phyloP scores from a whole-genome alignment of 257 asterid genomes.

The Solanum chiquidenum region DNA sequence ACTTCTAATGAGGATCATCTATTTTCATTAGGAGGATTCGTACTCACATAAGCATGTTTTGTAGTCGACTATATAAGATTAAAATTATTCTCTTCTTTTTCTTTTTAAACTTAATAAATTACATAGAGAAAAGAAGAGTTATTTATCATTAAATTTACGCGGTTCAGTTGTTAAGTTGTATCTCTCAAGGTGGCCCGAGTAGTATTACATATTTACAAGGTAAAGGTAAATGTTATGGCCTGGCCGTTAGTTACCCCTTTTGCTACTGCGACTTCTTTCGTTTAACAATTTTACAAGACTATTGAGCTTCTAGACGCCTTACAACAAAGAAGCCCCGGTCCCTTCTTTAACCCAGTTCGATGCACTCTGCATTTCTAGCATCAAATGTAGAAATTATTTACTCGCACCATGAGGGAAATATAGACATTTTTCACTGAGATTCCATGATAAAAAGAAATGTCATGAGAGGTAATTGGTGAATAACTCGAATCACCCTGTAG shows the following conservation, averaged over 20 bases:
- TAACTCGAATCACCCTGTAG: background rate
- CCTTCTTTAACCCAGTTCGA: background rate
- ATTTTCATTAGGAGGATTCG: background rate
- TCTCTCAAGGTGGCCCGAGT: background rate
- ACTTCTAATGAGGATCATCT: background rate
- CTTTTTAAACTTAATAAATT: background rate
- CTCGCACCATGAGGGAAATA: background rate
- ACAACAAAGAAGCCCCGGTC: background rate
- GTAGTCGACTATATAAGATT: background rate
- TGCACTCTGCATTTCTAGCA: background rate
- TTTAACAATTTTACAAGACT: background rate
- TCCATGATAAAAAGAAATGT: background rate
- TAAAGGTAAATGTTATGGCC: background rate
- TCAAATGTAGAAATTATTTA: background rate
- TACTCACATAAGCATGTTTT: background rate
- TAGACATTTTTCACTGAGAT: background rate
- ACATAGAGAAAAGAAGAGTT: background rate
- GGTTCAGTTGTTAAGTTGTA: background rate
- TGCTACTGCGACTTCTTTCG: background rate
- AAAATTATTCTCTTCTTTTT: background rate
- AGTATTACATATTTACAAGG: background rate
- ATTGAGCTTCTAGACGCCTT: background rate
- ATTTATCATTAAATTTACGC: background rate
- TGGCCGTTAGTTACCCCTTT: background rate
- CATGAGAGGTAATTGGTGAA: background rate